Percentiles rank a stretch among this genome's conserved stretches.
phyloP scores from a whole-genome alignment of 768 basidiomycete genomes.

The Rhodocollybia butyracea region DNA sequence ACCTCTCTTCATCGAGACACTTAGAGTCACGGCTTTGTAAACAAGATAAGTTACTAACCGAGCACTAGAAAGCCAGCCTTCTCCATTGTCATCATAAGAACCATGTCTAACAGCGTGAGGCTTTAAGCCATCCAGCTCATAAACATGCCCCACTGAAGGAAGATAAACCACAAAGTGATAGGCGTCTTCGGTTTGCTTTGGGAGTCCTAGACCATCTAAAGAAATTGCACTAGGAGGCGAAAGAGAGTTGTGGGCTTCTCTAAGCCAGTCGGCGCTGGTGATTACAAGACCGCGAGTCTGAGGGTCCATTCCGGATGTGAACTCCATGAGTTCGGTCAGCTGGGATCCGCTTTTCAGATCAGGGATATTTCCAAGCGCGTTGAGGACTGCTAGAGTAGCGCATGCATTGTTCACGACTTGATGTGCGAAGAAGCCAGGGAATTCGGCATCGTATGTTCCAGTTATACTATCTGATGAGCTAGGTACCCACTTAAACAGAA shows the following conservation, averaged over 20 bases:
- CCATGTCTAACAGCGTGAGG: conserved; percentile 78
- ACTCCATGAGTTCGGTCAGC: conserved; percentile 69
- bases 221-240: conserved; percentile 89
- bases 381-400: conserved; percentile 91
- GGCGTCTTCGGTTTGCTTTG: conserved; percentile 71
- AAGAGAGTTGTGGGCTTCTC: conserved; percentile 88
- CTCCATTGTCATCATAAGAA: conserved; percentile 57
- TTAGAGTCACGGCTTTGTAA: neutral
- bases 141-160: conserved; percentile 77
- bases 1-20: conserved; percentile 50
- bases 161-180: conserved; percentile 97
- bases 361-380: conserved; percentile 83
- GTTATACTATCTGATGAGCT: conserved; percentile 38
- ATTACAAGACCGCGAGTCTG: conserved; percentile 80
- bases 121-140: conserved; percentile 93
- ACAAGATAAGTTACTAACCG: conserved; percentile 42
- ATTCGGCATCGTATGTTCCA: conserved; percentile 70
- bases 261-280: conserved; percentile 76
- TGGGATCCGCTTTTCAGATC: conserved; percentile 60
- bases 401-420: conserved; percentile 97
- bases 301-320: conserved; percentile 84
- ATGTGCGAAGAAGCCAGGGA: conserved; percentile 89
- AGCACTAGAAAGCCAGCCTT: conserved; percentile 83
- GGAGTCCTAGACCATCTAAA: conserved; percentile 75
- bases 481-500: conserved; percentile 96